phyloP scores from a whole-genome alignment of 352 stramenopile species.

The Phytophthora pisi region DNA sequence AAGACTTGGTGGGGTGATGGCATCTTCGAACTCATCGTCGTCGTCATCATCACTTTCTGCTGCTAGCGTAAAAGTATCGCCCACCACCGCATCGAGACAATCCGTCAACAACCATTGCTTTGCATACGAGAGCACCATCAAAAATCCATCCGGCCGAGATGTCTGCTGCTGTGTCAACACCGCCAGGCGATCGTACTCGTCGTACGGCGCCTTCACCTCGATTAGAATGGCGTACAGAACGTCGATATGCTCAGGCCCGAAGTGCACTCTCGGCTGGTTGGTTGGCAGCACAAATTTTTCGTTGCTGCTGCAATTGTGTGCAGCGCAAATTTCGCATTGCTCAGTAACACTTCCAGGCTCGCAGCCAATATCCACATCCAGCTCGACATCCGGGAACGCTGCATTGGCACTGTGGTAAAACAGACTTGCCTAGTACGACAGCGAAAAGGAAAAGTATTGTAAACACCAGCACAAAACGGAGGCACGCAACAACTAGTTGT shows the following conservation, averaged over 20 bases:
- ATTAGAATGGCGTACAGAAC: constrained; percentile 87
- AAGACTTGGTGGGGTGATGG: constrained; percentile 83
- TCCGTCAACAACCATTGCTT: constrained; percentile 87
- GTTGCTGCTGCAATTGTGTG: constrained; percentile 17
- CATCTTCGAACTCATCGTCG: constrained; percentile 87
- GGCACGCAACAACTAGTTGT: neutral
- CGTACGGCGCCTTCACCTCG: constrained; percentile 87
- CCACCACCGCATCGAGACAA: constrained; percentile 69
- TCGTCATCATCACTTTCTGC: constrained; percentile 73
- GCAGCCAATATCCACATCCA: constrained; percentile 71
- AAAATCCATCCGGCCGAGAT: constrained; percentile 83
- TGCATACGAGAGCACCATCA: constrained; percentile 84
- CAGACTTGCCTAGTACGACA: constrained; percentile 51
- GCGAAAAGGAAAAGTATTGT: constrained; percentile 4
- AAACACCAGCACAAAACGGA: constrained; percentile 4
- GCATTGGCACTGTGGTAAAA: constrained; percentile 83
- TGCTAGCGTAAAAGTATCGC: constrained; percentile 45
- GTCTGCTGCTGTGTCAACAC: constrained; percentile 72
- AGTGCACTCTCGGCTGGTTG: constrained; percentile 68
- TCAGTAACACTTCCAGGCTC: constrained; percentile 29
- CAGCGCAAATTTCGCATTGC: constrained; percentile 47
- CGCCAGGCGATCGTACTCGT: constrained; percentile 79
- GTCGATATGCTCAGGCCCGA: constrained; percentile 80
- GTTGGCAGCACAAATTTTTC: constrained; percentile 23
- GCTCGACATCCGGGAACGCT: constrained; percentile 80